Conservation (phyloP, 495 filamentous ascomycete genomes). For the Cairneyella variabilis region DNA sequence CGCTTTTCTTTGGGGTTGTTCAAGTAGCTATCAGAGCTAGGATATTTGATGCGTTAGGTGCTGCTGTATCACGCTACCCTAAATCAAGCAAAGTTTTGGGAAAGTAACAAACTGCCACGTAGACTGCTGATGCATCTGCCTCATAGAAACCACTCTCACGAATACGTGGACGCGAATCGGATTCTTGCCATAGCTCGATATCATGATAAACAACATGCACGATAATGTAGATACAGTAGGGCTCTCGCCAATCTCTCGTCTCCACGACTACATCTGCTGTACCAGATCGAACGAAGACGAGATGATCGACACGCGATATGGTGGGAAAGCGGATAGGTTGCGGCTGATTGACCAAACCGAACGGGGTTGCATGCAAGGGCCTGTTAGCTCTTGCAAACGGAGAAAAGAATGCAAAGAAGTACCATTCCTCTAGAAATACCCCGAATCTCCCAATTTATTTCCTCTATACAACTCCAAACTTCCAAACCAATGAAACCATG, state of each 20-base stretch:
- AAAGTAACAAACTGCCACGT: background rate
- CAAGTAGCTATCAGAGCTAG: no score
- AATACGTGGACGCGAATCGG: background rate
- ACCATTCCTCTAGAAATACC: no score
- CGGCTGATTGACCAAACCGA: background rate
- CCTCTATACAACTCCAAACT: no score
- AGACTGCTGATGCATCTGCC: background rate
- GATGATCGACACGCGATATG: background rate
- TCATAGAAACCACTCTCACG: background rate
- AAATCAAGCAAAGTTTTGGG: no score
- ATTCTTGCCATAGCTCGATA: background rate
- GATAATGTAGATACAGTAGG: background rate
- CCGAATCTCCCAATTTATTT: no score
- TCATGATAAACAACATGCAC: background rate
- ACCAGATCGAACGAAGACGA: background rate
- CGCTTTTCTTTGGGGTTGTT: no score
- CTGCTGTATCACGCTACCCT: no score
- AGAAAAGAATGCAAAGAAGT: no score
- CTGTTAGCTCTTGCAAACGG: no score
- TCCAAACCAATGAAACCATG: no score
- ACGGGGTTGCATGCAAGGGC: no score
- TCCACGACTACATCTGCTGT: background rate
- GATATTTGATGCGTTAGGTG: no score
- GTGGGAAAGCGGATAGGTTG: background rate
- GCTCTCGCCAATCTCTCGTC: background rate